phyloP scores from a whole-genome alignment of 1,284 basidiomycete genomes.

The Apiotrichum sp. region DNA sequence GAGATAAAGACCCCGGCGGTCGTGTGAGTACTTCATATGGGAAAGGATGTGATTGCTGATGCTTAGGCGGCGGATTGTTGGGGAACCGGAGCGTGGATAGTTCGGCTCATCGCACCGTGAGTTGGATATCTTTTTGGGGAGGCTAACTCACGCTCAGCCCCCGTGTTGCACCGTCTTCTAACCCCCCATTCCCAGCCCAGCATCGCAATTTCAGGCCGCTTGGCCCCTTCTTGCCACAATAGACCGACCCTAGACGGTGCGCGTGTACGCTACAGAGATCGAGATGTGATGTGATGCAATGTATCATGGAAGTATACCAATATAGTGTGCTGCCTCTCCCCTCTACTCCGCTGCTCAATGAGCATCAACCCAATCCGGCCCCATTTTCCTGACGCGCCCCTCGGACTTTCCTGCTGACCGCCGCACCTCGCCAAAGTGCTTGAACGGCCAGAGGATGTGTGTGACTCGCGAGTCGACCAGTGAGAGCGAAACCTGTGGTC shows the following conservation, averaged over 20 bases:
- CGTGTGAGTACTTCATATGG: conserved; percentile 62
- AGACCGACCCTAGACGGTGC: background rate
- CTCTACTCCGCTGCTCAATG: background rate
- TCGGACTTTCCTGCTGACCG: conserved; percentile 28
- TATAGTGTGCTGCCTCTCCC: background rate
- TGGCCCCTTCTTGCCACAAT: too few relatives aligned
- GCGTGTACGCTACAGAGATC: background rate
- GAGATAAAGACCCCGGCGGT: conserved; percentile 68
- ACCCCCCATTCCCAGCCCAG: background rate
- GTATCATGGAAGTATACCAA: background rate
- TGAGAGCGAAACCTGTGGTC: conserved; percentile 43
- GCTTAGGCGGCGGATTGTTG: background rate
- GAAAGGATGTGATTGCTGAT: too few relatives aligned
- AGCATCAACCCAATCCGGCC: background rate
- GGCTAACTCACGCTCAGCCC: background rate
- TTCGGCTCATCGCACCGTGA: background rate
- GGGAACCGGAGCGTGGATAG: background rate
- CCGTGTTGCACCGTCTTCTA: too few relatives aligned
- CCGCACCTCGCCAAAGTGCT: conserved; percentile 27
- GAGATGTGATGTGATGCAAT: background rate
- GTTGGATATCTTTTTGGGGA: background rate
- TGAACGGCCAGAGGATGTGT: conserved; percentile 48
- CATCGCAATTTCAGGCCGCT: too few relatives aligned
- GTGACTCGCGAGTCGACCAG: conserved; percentile 47
- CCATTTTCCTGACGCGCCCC: conserved; percentile 22